These are phyloP conservation scores for Mycocentrospora acerina DNA, from an alignment of 2,329 filamentous ascomycete genomes.

Conservation along the genomic window DNA sequence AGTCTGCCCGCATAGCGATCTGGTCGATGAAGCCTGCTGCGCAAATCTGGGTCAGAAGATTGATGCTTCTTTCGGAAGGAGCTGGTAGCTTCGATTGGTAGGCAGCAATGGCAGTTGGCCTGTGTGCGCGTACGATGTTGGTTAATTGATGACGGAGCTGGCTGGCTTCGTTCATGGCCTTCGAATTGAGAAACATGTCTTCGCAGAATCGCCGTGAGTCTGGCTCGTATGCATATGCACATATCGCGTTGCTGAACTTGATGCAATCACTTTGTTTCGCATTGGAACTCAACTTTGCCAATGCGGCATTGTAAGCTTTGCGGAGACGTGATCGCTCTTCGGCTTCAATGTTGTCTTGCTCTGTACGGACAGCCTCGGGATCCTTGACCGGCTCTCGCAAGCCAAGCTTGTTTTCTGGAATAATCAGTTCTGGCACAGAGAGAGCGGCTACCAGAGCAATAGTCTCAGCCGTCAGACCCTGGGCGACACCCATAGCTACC, in stretches of 20 bases:
- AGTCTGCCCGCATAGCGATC: slow-evolving; percentile 86
- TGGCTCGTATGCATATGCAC: slow-evolving; percentile 64
- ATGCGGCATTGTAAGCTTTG: slow-evolving; percentile 68
- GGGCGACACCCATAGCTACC: slow-evolving; percentile 80
- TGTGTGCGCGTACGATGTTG: slow-evolving; percentile 74
- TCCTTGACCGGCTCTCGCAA: slow-evolving; percentile 54
- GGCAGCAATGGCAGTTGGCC: slow-evolving; percentile 50
- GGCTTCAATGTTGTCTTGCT: slow-evolving; percentile 71
- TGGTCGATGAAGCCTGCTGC: slow-evolving; percentile 93
- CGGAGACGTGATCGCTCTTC: slow-evolving; percentile 66
- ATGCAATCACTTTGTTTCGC: slow-evolving; percentile 78
- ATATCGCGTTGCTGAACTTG: slow-evolving; percentile 85
- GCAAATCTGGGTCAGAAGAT: slow-evolving; percentile 84
- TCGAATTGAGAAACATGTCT: slow-evolving; percentile 80
- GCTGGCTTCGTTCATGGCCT: slow-evolving; percentile 81
- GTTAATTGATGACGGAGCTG: slow-evolving; percentile 83
- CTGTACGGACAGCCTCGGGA: slow-evolving; percentile 53
- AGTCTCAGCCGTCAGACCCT: slow-evolving; percentile 80
- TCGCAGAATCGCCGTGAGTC: slow-evolving; percentile 72
- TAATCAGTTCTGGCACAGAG: slow-evolving; percentile 84
- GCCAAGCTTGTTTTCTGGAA: slow-evolving; percentile 77
- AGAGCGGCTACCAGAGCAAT: slow-evolving; percentile 86
- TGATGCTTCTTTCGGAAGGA: slow-evolving; percentile 65
- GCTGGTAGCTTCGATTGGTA: slow-evolving; percentile 57
- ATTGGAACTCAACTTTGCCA: slow-evolving; percentile 78